These are phyloP conservation scores for Podila clonocystis DNA, from an alignment of 192 early-diverging fungal genomes.

Conservation along the genomic window DNA sequence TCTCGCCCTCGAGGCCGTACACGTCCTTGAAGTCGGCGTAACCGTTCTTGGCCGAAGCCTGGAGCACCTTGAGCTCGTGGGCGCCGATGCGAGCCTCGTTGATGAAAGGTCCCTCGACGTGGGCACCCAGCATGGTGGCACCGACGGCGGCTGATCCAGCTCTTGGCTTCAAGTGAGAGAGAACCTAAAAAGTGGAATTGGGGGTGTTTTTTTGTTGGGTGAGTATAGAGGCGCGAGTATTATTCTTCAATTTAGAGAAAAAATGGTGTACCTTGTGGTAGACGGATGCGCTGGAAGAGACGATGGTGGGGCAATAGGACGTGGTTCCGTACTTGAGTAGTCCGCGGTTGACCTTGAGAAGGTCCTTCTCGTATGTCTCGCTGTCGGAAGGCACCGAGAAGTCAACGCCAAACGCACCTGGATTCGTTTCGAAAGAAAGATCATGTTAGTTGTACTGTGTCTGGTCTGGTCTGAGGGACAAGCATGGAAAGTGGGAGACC, in stretches of 20 bases:
- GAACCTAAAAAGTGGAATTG: slow-evolving; percentile 25
- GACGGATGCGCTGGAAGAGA: slow-evolving; percentile 76
- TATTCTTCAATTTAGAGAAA: neutral
- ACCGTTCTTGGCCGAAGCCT: slow-evolving; percentile 66
- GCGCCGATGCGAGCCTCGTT: slow-evolving; percentile 79
- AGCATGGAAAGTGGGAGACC: too few species aligned
- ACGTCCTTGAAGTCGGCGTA: slow-evolving; percentile 71
- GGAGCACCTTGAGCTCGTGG: slow-evolving; percentile 72
- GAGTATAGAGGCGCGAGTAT: neutral
- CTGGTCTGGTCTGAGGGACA: too few species aligned
- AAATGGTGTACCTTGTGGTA: slow-evolving; percentile 68
- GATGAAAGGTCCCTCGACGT: slow-evolving; percentile 74
- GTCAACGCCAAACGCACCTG: slow-evolving; percentile 80
- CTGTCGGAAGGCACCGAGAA: slow-evolving; percentile 68
- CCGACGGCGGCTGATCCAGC: slow-evolving; percentile 68
- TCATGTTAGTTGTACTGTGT: too few species aligned
- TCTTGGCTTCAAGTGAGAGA: slow-evolving; percentile 70
- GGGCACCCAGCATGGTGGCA: slow-evolving; percentile 71
- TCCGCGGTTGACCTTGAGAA: slow-evolving; percentile 76
- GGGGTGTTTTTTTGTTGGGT: neutral
- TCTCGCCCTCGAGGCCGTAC: slow-evolving; percentile 71
- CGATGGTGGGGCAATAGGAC: slow-evolving; percentile 83
- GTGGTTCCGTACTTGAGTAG: slow-evolving; percentile 84
- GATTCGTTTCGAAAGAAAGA: too few species aligned
- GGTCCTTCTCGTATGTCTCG: slow-evolving; percentile 68